Base-by-base conservation (phyloP, 208 protist genomes). In the Leptomonas seymouri region DNA sequence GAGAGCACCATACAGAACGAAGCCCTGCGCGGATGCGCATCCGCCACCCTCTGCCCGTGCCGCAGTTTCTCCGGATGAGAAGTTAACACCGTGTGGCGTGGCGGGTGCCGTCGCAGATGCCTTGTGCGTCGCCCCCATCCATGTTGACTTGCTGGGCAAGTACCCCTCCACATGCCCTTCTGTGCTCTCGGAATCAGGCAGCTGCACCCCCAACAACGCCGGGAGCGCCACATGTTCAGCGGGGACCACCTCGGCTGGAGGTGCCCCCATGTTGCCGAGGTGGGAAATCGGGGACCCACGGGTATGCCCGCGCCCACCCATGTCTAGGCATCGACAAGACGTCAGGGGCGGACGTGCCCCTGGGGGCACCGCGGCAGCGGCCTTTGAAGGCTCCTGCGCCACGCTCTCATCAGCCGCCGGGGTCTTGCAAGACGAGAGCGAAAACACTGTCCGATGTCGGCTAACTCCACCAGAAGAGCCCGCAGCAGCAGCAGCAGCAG, bases 361-460 rank as follows among this genome's bases (percentile, higher is more conserved):
- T 3, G 9, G 34, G 34, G 34, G 34, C 9, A 58, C 53, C 12
- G 18, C 44, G 9, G 7, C 41, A n/a, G 25, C 42, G 8, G 34
- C 25, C n/a, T n/a, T n/a, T n/a, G n/a, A n/a, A n/a, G n/a, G n/a
- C n/a, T n/a, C n/a, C n/a, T n/a, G n/a, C n/a, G n/a, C n/a, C n/a
- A n/a, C n/a, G n/a, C n/a, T n/a, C n/a, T n/a, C n/a, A n/a, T n/a
- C n/a, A n/a, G n/a, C n/a, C n/a, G n/a, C n/a, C 20, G 36, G 50
- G 4, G 51, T 56, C 21, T 39, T 50, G 18, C 39, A 39, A 21
- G 71, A 65, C 20, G 41, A 71, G n/a, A 77, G 57, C 7, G 71
- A 60, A 36, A 77, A 77, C 11, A 77, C 50, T 6, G 71, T 77
- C 18, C 71, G 63, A 39, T 77, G 71, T 3, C 71, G 71, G 20